Conservation (phyloP, 2,329 filamentous ascomycete genomes). For the Ceratocystis huliohia region DNA sequence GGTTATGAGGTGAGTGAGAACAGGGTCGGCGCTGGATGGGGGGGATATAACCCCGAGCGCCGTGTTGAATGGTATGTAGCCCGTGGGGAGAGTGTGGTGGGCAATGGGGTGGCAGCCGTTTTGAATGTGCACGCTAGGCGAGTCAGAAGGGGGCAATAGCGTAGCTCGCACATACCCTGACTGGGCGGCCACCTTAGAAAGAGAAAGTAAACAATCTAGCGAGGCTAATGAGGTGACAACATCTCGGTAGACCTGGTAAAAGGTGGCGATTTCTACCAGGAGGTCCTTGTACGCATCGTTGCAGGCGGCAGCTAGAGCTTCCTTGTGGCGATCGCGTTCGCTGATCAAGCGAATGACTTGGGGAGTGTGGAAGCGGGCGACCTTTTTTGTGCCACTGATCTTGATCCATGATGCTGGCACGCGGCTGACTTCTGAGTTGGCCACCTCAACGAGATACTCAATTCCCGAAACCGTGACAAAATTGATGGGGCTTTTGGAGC, state of each 20-base stretch:
- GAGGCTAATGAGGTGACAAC: conserved; percentile 74
- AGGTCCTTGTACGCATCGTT: conserved; percentile 67
- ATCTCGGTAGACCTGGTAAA: conserved; percentile 83
- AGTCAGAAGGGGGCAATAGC: conserved; percentile 47
- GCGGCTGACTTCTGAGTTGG: conserved; percentile 66
- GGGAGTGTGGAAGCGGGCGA: conserved; percentile 87
- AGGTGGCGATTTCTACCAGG: conserved; percentile 59
- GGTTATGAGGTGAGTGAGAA: conserved; percentile 74
- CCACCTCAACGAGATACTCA: conserved; percentile 86
- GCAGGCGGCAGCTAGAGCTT: conserved; percentile 82
- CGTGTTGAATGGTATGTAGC: conserved; percentile 86
- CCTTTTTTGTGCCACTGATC: conserved; percentile 84
- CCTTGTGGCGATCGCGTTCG: conserved; percentile 88
- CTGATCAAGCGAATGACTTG: conserved; percentile 71
- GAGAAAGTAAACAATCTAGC: conserved; percentile 78
- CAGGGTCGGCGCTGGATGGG: conserved; percentile 39
- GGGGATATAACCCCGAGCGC: conserved; percentile 34
- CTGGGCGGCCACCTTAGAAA: conserved; percentile 70
- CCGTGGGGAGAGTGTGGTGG: conserved; percentile 58
- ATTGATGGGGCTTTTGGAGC: conserved; percentile 53
- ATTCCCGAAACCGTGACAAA: conserved; percentile 83
- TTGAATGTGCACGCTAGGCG: conserved; percentile 55
- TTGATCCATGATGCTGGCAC: conserved; percentile 93
- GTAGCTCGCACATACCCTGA: conserved; percentile 77
- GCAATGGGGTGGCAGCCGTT: conserved; percentile 89